phyloP scores from a whole-genome alignment of 2,329 filamentous ascomycete species.

The Alternaria solani region DNA sequence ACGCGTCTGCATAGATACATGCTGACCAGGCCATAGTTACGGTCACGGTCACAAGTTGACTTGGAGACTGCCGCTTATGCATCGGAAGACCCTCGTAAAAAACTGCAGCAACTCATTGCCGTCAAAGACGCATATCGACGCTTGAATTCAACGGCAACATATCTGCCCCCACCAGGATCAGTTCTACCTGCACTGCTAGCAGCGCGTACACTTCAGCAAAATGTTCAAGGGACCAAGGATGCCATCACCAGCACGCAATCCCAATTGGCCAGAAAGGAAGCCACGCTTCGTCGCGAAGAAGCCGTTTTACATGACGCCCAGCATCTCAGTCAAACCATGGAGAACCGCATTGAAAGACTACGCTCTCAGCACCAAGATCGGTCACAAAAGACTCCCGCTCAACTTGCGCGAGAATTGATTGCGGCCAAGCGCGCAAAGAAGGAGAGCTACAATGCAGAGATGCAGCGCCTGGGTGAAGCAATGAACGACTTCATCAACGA shows the following conservation, averaged over 20 bases:
- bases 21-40: slow-evolving; percentile 55
- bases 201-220: slow-evolving; percentile 70
- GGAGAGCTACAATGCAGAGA: slow-evolving; percentile 67
- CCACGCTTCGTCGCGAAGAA: slow-evolving; percentile 56
- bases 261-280: slow-evolving; percentile 51
- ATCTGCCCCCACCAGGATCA: slow-evolving; percentile 72
- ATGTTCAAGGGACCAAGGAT: slow-evolving; percentile 69
- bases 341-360: slow-evolving; percentile 67
- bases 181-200: slow-evolving; percentile 76
- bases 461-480: slow-evolving; percentile 66
- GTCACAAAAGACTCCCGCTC: slow-evolving; percentile 66
- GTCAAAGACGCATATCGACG: slow-evolving; percentile 72
- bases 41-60: slow-evolving; percentile 37
- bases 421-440: slow-evolving; percentile 67
- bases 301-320: slow-evolving; percentile 58
- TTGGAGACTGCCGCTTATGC: slow-evolving; percentile 41
- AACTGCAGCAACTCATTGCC: slow-evolving; percentile 56
- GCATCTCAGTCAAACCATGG: slow-evolving; percentile 57
- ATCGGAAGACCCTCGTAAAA: slow-evolving; percentile 45
- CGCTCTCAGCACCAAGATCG: slow-evolving; percentile 65
- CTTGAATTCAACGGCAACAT: slow-evolving; percentile 68
- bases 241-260: slow-evolving; percentile 60
- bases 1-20: not conserved
- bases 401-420: slow-evolving; percentile 70
- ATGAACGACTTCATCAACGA: slow-evolving; percentile 76